A percentile compares a stretch with the other conserved stretches of the same genome.
Evolutionary conservation across 768 basidiomycete species (phyloP).

Genomic region (Pleurotus pulmonarius): DNA sequence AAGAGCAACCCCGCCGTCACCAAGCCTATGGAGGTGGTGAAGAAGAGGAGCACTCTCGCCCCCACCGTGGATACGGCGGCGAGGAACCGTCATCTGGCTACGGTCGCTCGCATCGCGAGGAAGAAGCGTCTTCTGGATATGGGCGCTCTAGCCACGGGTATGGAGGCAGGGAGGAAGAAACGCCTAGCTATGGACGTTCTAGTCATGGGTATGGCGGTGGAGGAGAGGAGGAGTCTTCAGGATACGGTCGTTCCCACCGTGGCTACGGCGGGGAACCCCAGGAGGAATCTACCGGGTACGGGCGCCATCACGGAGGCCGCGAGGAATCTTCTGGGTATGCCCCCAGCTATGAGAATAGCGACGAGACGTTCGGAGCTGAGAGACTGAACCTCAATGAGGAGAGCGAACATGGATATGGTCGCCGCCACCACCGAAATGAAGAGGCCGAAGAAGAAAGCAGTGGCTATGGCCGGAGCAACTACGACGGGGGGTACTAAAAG

Average conservation of each 20-base stretch:
- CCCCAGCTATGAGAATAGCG: constrained; percentile 21
- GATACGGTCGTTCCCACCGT: not conserved
- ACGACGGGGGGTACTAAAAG: constrained; percentile 9
- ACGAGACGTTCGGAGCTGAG: constrained; percentile 52
- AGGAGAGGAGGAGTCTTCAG: constrained; percentile 11
- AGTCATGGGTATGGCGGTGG: constrained; percentile 7
- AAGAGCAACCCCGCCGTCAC: too few relatives aligned
- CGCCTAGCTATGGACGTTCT: not conserved
- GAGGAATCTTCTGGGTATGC: constrained; percentile 18
- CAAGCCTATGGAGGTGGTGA: too few relatives aligned
- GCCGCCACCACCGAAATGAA: constrained; percentile 14
- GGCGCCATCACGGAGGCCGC: not conserved
- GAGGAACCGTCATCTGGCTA: constrained; percentile 12
- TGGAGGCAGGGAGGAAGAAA: not conserved
- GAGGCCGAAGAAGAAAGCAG: not conserved
- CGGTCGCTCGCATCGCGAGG: constrained; percentile 9
- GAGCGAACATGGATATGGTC: constrained; percentile 24
- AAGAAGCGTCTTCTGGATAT: constrained; percentile 13
- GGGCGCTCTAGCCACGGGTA: not conserved
- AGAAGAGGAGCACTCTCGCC: too few relatives aligned
- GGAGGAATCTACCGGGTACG: not conserved
- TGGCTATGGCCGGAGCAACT: too few relatives aligned
- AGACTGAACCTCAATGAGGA: constrained; percentile 38
- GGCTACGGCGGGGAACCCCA: not conserved
- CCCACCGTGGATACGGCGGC: constrained; percentile 1